Evolutionary conservation across 176 grass and related monocot genomes (phyloP), one percentile per base, ranked within the genome.

Genomic region (Ananas comosus): DNA sequence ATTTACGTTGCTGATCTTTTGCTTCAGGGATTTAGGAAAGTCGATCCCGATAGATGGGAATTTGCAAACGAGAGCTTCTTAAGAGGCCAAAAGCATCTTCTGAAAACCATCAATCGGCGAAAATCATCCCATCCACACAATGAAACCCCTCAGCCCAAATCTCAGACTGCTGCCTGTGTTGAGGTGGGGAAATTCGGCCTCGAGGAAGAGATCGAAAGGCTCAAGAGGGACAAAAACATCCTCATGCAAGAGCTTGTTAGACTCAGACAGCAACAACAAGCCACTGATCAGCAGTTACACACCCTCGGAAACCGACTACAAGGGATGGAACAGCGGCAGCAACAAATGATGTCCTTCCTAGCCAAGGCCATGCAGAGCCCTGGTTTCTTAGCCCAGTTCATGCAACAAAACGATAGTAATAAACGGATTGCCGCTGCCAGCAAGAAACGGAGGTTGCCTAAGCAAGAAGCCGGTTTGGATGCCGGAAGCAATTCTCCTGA

Each of bases 291-390:
- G 74, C 82, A 91, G 79, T 66, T 91, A 14, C 85, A 88, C 66
- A 88, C 73, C 57, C 57, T 91, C 42, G 57, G 81, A 50, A 78
- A 80, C 48, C 82, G 85, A 64, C 85, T 91, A 66, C 82, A 72
- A 80, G 85, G 87, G 73, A 91, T 91, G 89, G 89, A 91, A 69
- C 82, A 91, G 51, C 71, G 90, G 0, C 94, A 93, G 49, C 87
- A 99, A 16, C 89, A 93, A 52, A 99, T 91, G 90, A 93, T 99
- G 94, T 80, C 94, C 69, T 99, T 99, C 80, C 67, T 91, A 68
- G 87, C 87, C 18, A 93, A 99, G 74, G 94, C 87, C 53, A 91
- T 99, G 87, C 84, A 83, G 68, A 93, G 69, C 52, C 90, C 90
- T 72, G 87, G 89, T 14, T 99, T 99, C 69, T 74, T 93, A 9